Evolutionary conservation across 2,329 filamentous ascomycete genomes (phyloP).

Genomic region (Fusarium clavum): DNA sequence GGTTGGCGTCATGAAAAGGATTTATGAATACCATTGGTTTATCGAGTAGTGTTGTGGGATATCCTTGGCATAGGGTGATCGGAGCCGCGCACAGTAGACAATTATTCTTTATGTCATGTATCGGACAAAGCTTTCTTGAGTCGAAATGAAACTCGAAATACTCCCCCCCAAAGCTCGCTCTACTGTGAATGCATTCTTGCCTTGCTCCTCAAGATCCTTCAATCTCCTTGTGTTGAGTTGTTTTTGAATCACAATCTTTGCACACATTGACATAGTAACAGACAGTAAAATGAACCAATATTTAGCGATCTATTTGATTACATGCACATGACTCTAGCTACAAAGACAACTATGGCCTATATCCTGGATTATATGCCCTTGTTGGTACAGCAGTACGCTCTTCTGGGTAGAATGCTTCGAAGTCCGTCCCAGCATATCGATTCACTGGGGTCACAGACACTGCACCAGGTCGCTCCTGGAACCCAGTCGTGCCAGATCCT

Average conservation of each 20-base stretch:
- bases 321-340: neutral
- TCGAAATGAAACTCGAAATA: neutral
- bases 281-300: neutral
- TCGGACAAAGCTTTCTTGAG: neutral
- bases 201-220: neutral
- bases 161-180: neutral
- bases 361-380: slow-evolving; percentile 33
- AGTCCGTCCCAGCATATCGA: slow-evolving; percentile 43
- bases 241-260: neutral
- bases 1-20: slow-evolving; percentile 1
- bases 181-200: neutral
- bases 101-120: neutral
- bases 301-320: neutral
- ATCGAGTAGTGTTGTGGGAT: neutral
- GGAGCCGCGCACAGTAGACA: neutral
- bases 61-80: neutral
- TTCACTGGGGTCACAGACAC: slow-evolving; percentile 12
- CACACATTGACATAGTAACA: neutral
- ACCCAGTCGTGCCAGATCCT: slow-evolving; percentile 14
- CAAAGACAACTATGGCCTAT: slow-evolving; percentile 7
- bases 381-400: slow-evolving; percentile 6
- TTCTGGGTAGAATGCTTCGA: slow-evolving; percentile 39
- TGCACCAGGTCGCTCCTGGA: slow-evolving; percentile 14
- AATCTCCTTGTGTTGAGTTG: neutral
- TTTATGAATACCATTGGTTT: slow-evolving; percentile 2